Evolutionary conservation across 495 filamentous ascomycete species (phyloP).

Genomic region (Rhypophila decipiens): DNA sequence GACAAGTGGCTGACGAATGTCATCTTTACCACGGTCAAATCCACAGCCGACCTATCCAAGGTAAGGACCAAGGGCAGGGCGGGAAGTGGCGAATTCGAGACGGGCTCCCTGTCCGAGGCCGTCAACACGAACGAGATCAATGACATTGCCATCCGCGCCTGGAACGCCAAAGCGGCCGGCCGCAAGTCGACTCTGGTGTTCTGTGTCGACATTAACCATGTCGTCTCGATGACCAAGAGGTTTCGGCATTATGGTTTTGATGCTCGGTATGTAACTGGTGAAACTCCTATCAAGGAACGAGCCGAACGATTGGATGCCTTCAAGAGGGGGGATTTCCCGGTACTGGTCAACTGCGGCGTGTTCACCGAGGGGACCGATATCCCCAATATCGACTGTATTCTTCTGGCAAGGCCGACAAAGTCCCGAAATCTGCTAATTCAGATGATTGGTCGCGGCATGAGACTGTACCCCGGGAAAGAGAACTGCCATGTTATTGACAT

Average conservation of each 20-base stretch:
- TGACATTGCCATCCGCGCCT: conserved; percentile 73
- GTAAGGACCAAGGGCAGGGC: conserved; percentile 48
- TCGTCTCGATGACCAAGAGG: conserved; percentile 59
- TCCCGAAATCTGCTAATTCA: conserved; percentile 89
- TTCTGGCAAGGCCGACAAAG: conserved; percentile 82
- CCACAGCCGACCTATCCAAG: conserved; percentile 64
- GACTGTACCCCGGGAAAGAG: conserved; percentile 69
- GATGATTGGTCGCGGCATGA: conserved; percentile 95
- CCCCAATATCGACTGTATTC: conserved; percentile 90
- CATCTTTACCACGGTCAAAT: conserved; percentile 86
- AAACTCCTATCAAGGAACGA: conserved; percentile 60
- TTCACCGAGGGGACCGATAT: conserved; percentile 97
- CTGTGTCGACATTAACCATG: conserved; percentile 83
- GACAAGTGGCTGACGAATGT: conserved; percentile 80
- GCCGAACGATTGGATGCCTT: conserved; percentile 67
- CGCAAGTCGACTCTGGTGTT: conserved; percentile 88
- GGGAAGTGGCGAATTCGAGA: conserved; percentile 70
- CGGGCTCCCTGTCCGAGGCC: conserved; percentile 62
- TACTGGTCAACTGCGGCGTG: conserved; percentile 91
- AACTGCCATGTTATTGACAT: conserved; percentile 97
- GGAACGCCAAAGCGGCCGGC: conserved; percentile 64
- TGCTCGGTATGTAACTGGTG: conserved; percentile 73
- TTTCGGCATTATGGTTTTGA: conserved; percentile 77
- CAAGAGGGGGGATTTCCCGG: conserved; percentile 66
- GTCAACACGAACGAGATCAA: conserved; percentile 78